A percentile compares a stretch with the other conserved stretches of the same genome.
phyloP scores from a whole-genome alignment of 495 filamentous ascomycete species.

The Poronia punctata region DNA sequence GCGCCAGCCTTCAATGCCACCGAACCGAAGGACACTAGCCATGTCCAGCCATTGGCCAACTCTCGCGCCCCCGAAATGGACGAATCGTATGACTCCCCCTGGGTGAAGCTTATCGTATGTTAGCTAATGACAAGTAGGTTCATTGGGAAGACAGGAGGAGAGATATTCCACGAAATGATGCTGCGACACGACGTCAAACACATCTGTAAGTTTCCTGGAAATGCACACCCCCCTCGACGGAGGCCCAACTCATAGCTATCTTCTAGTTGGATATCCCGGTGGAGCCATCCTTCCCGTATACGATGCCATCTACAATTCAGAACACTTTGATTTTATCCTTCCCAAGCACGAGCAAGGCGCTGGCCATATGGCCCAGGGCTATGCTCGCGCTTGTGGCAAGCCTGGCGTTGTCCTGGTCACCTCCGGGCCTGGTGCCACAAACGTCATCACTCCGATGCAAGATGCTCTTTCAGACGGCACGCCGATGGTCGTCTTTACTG shows the following conservation, averaged over 20 bases:
- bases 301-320: conserved; percentile 76
- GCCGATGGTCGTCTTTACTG: conserved; percentile 70
- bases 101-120: background rate
- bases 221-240: too few species aligned
- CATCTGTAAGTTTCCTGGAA: conserved; percentile 70
- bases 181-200: conserved; percentile 84
- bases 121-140: conserved; percentile 51
- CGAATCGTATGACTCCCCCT: conserved; percentile 51
- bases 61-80: conserved; percentile 61
- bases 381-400: conserved; percentile 66
- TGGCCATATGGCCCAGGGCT: conserved; percentile 76
- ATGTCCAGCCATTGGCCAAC: conserved; percentile 66
- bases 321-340: conserved; percentile 72
- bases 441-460: conserved; percentile 72
- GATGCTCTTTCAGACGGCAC: conserved; percentile 74
- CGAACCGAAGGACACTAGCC: conserved; percentile 35
- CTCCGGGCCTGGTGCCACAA: conserved; percentile 72
- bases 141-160: conserved; percentile 88
- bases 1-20: conserved; percentile 63
- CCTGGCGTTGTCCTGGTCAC: conserved; percentile 75
- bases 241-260: conserved; percentile 1
- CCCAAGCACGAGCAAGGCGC: conserved; percentile 76
- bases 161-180: conserved; percentile 99
- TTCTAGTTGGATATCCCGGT: conserved; percentile 65
- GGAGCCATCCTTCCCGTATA: conserved; percentile 80